Evolutionary conservation across 352 stramenopile species (phyloP).

Genomic region (Achlya hypogyna): DNA sequence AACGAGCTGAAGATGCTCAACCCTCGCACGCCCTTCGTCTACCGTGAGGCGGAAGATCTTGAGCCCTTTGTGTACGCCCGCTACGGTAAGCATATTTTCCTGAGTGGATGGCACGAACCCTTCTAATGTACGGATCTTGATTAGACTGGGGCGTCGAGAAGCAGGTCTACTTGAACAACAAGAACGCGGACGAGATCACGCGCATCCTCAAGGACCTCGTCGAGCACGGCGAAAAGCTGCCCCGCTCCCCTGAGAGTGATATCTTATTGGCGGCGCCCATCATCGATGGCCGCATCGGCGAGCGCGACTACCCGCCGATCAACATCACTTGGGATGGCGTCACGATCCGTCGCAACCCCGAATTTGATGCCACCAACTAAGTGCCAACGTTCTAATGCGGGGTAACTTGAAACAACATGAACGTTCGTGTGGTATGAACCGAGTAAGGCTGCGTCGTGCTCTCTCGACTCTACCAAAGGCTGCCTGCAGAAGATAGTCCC

Average conservation of each 20-base stretch:
- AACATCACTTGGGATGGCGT: conserved; percentile 82
- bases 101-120: not conserved
- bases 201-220: conserved; percentile 66
- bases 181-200: conserved; percentile 77
- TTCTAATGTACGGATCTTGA: not conserved
- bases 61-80: conserved; percentile 83
- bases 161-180: conserved; percentile 74
- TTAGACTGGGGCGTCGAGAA: conserved; percentile 77
- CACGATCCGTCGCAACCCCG: conserved; percentile 67
- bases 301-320: conserved; percentile 66
- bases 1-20: conserved; percentile 84
- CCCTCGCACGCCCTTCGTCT: conserved; percentile 70
- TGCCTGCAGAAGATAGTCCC: too few species aligned
- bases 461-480: too few species aligned
- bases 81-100: conserved; percentile 34
- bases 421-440: not conserved
- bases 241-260: conserved; percentile 83
- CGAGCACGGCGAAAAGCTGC: conserved; percentile 53
- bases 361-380: conserved; percentile 40
- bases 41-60: conserved; percentile 80
- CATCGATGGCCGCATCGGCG: conserved; percentile 52
- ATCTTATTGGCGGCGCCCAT: conserved; percentile 60
- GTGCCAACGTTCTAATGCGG: not conserved
- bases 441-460: too few species aligned
- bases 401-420: not conserved